A percentile compares a stretch with the other conserved stretches of the same genome.
These are phyloP conservation scores for Solanum paucissectum DNA, from an alignment of 257 asterid genomes.

Conservation along the genomic window DNA sequence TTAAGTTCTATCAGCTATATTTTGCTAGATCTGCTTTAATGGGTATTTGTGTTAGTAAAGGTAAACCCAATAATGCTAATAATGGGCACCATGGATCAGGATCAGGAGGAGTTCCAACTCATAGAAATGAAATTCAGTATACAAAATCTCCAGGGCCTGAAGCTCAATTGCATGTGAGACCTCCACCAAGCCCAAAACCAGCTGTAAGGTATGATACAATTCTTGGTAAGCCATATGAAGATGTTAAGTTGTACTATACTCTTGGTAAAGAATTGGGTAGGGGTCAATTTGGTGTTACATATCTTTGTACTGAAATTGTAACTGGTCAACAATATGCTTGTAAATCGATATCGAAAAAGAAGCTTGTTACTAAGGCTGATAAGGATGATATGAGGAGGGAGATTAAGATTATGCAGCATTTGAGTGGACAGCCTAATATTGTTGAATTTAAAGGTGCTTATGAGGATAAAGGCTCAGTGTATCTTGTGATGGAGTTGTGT, in stretches of 20 bases:
- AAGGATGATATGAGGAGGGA: slow-evolving; percentile 79
- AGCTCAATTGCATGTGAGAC: slow-evolving; percentile 22
- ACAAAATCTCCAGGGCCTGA: slow-evolving; percentile 51
- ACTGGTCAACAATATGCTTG: slow-evolving; percentile 58
- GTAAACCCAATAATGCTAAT: slow-evolving; percentile 7
- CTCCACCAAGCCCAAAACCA: slow-evolving; percentile 26
- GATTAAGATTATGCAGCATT: slow-evolving; percentile 74
- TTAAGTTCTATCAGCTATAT: background rate
- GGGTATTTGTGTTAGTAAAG: slow-evolving; percentile 40
- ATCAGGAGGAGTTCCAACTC: slow-evolving; percentile 7
- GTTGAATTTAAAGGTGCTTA: slow-evolving; percentile 75
- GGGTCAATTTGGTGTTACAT: slow-evolving; percentile 76
- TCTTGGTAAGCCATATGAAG: slow-evolving; percentile 57
- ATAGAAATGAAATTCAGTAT: slow-evolving; percentile 31
- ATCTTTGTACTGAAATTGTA: slow-evolving; percentile 38
- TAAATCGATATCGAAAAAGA: slow-evolving; percentile 67
- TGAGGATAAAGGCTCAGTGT: slow-evolving; percentile 59
- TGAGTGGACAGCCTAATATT: slow-evolving; percentile 72
- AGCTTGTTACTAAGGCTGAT: slow-evolving; percentile 48
- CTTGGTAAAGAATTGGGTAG: slow-evolving; percentile 64
- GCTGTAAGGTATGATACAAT: slow-evolving; percentile 29
- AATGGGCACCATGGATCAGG: slow-evolving; percentile 12
- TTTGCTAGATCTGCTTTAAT: slow-evolving; percentile 3
- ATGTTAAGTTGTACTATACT: slow-evolving; percentile 32
- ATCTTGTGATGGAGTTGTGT: slow-evolving; percentile 77